Conservation (phyloP, 139 green algal genomes). For the Trebouxia sp. region DNA sequence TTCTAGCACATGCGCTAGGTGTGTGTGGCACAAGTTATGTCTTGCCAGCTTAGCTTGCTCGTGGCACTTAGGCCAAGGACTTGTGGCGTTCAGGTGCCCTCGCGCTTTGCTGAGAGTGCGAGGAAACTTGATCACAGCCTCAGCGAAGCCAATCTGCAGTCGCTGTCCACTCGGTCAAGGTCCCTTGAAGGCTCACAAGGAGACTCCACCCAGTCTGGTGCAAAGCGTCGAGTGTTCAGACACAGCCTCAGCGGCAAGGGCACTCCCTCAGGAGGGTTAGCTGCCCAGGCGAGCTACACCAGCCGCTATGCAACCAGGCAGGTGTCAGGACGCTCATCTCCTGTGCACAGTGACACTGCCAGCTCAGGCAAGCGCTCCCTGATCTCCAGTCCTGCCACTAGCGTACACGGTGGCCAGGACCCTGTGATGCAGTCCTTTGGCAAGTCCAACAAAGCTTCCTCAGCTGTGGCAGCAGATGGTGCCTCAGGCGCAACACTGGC, state of each 20-base stretch:
- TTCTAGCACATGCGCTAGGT: too few species aligned
- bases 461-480: not conserved
- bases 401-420: not conserved
- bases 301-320: constrained; percentile 5
- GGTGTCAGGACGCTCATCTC: not conserved
- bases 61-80: not conserved
- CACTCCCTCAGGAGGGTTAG: too few species aligned
- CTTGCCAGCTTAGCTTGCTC: too few species aligned
- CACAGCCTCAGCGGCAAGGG: constrained; percentile 12
- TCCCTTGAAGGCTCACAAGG: not conserved
- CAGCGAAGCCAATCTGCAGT: not conserved
- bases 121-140: not conserved
- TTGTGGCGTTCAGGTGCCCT: too few species aligned
- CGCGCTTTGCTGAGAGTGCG: not conserved
- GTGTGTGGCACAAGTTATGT: too few species aligned
- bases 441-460: not conserved
- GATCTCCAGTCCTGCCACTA: not conserved
- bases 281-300: not conserved
- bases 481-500: not conserved
- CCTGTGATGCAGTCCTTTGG: not conserved
- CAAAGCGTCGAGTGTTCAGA: not conserved
- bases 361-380: not conserved
- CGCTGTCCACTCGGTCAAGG: not conserved
- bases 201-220: not conserved
- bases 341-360: not conserved